A percentile compares a stretch with the other conserved stretches of the same genome.
Evolutionary conservation across 495 filamentous ascomycete species (phyloP).

Genomic region (Apodospora peruviana): DNA sequence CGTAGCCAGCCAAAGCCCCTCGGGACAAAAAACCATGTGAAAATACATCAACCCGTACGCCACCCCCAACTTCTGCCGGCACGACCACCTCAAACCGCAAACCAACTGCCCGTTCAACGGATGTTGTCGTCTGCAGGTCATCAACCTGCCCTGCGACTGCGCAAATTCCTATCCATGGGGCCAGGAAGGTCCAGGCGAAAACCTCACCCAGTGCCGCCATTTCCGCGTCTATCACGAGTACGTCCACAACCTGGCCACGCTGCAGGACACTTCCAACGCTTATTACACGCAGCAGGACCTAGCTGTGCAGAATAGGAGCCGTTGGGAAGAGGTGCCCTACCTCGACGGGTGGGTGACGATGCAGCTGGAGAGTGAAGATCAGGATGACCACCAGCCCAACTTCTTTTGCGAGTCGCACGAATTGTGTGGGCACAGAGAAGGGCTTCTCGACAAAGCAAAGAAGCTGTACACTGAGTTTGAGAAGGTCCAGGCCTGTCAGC

Average conservation of each 20-base stretch:
- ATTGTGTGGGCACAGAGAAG: no score
- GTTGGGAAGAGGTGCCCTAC: neutral
- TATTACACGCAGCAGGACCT: neutral
- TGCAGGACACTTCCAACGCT: neutral
- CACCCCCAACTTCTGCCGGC: neutral
- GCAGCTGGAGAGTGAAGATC: neutral
- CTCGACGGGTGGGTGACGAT: neutral
- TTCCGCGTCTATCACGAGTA: slow-evolving; percentile 7
- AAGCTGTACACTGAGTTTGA: no score
- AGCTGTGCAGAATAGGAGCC: neutral
- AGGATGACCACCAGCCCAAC: no score
- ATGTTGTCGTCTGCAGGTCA: neutral
- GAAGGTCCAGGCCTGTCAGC: no score
- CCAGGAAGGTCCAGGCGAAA: neutral
- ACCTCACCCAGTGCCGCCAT: neutral
- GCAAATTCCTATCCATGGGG: neutral
- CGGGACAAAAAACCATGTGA: neutral
- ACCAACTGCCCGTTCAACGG: slow-evolving; percentile 1
- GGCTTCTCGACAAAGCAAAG: no score
- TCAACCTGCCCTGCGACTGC: slow-evolving; percentile 4
- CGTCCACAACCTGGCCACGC: neutral
- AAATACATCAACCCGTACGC: slow-evolving; percentile 2
- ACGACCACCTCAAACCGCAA: neutral
- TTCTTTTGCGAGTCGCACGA: slow-evolving; percentile 1
- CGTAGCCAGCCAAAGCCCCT: neutral